Percentiles rank a stretch among this genome's conserved stretches.
Evolutionary conservation across 352 stramenopile species (phyloP).

Genomic region (Phytophthora fragariaefolia): DNA sequence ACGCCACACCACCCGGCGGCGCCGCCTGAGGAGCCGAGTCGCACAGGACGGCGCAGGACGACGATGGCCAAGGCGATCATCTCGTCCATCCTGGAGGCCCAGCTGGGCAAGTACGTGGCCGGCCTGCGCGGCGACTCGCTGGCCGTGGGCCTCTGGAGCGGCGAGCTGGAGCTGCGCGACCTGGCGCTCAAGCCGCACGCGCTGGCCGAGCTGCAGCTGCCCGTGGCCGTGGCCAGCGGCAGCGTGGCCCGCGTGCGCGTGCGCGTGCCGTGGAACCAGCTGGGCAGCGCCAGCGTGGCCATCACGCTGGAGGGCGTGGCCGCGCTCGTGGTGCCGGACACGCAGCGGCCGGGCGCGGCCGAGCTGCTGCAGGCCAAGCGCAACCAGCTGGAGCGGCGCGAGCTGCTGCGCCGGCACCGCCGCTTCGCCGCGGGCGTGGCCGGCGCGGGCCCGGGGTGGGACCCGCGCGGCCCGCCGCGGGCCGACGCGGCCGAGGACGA

Average conservation of each 20-base stretch:
- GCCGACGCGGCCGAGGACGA: constrained; percentile 69
- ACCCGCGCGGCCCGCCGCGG: constrained; percentile 19
- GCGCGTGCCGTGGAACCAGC: constrained; percentile 87
- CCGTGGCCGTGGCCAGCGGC: constrained; percentile 67
- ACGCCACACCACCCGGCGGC: neutral
- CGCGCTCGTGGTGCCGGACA: constrained; percentile 73
- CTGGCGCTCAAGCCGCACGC: constrained; percentile 82
- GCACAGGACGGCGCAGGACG: neutral
- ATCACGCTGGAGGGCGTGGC: constrained; percentile 78
- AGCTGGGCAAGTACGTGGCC: constrained; percentile 86
- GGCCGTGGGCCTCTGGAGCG: constrained; percentile 86
- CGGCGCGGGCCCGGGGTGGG: constrained; percentile 33
- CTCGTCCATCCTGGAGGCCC: constrained; percentile 79
- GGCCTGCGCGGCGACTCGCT: constrained; percentile 79
- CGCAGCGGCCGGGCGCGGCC: constrained; percentile 48
- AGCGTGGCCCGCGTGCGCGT: constrained; percentile 71
- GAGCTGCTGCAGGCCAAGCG: constrained; percentile 66
- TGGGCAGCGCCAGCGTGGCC: constrained; percentile 80
- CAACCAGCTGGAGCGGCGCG: constrained; percentile 68
- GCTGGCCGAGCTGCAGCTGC: constrained; percentile 76
- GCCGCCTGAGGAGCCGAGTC: no score
- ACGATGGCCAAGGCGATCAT: constrained; percentile 78
- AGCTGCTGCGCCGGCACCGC: constrained; percentile 74
- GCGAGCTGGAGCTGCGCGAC: constrained; percentile 77
- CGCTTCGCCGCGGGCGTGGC: constrained; percentile 59